Evolutionary conservation across 148 eudicot species (phyloP), one percentile per base, ranked within the genome.

Genomic region (Amaranthus cruentus): DNA sequence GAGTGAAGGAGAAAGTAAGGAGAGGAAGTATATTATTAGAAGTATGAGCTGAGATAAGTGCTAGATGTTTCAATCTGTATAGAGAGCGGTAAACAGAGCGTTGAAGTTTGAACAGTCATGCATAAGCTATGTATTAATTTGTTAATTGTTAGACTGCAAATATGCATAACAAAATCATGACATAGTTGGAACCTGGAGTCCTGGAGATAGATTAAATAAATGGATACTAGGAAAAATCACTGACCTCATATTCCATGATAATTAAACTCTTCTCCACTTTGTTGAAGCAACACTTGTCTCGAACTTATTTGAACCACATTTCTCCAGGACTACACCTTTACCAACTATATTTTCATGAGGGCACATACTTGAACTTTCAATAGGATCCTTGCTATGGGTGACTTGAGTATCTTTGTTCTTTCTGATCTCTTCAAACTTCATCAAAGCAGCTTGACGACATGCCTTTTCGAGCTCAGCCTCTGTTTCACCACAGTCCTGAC

Each of bases 361-460:
- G 47, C 64, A 13, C 52, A 6, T 15, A 59, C 46, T 65, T 7
- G 38, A 47, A 47, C 18, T 64, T 12, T 47, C 54, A 15, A 21
- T 12, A 15, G 44, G 55, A 48, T 71, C 70, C 42, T 5, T 47
- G 46, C 57, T 58, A 52, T 10, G 55, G 14, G 6, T 43, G 7
- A 74, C 43, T 47, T 9, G 72, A 14, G 61, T 18, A 57, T 65
- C 72, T 44, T 80, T 76, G 49, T 28, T 28, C 70, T 55, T 80
- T 10, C 52, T 80, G 52, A 76, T 76, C 76, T 80, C 79, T 76
- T 76, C 73, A 48, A 80, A 49, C 65, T 72, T 76, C 65, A 72
- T 67, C 18, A 80, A 66, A 65, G 83, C 79, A 54, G 79, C 83
- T 50, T 67, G 67, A 72, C 83, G 79, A 15, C 57, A 76, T 38